Base-by-base conservation (phyloP, 192 early-diverging fungal species). In the Haplosporangium gracile region DNA sequence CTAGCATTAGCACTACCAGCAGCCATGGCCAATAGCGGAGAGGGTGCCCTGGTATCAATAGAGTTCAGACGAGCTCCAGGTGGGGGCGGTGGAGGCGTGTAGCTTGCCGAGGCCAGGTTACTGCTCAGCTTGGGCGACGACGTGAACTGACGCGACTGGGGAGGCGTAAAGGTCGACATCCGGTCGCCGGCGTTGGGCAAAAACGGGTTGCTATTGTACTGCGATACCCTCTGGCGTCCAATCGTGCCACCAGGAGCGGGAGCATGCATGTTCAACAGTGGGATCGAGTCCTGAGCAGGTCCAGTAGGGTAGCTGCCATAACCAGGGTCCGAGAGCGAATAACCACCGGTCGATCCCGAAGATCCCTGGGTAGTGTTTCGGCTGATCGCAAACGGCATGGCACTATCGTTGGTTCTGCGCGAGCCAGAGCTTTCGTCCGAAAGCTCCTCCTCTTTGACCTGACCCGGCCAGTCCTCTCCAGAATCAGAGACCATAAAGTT, bases 401-500 rank as follows among this genome's bases (percentile, higher is more conserved):
- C 84, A 34, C 84, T 86, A 22, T 86, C 84, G 24, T 71, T 75
- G 15, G 83, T 85, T 75, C 65, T 80, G 40, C 78, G 72, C 18
- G 84, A 86, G 47, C 63, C 77, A 36, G 84, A 86, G 68, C 84
- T 86, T 24, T 49, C 84, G 47, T 86, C 84, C 36, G 84, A 86
- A 42, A 86, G 55, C 13, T 86, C 84, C 24, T 81, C 84, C 39
- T 86, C 84, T n/a, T 77, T 40, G 18, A 79, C 73, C 7, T 75
- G 70, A 55, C 53, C 34, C 18, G 57, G 22, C 83, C 83, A 85
- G 40, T 86, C 84, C 60, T 86, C 84, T 26, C 84, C 79, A 22
- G 79, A 86, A 63, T 86, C 84, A 26, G 84, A 81, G 34, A 81
- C 82, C 34, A 81, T 32, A 77, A 88, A 88, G 34, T 85, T 79